Base-by-base conservation (phyloP, 257 asterid genomes). In the Ocimum tenuiflorum region DNA sequence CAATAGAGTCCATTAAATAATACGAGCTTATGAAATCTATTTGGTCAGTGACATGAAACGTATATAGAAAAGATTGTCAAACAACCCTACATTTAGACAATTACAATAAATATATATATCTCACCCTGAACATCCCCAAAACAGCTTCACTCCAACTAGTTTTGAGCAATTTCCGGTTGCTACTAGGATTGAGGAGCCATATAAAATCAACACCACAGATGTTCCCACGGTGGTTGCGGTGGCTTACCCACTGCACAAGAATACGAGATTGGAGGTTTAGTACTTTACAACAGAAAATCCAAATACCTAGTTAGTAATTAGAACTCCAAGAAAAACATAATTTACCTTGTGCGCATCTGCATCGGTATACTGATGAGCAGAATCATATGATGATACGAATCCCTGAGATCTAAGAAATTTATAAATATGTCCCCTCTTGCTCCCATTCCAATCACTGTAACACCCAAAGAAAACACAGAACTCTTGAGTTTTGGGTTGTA, bases 191-290 rank as follows among this genome's bases (percentile, higher is more conserved):
- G 33, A 94, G 96, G 78, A 94, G 99, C 99, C 99, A 94, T 79
- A 94, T 94, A 53, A 94, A 94, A 79, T 94, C 99, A 13, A 94
- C 99, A 2, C 97, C 99, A 56, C 99, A 94, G 65, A 94, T 86
- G 78, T 94, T 94, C 31, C 99, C 99, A 7, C 96, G 96, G 70
- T 94, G 99, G 82, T 94, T 94, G 15, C 96, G 96, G 67, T 94
- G 97, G 75, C 97, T 94, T 60, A 90, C 86, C 99, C 99, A 94
- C 99, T 94, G 73, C 75, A 78, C 20, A 73, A 46, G 53, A 50
- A 11, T 19, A 56, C 13, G 69, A 45, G 31, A 63, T 78, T 57
- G 80, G 71, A 61, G 31, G 63, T 29, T n/a, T 29, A 8, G 75
- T 76, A 66, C 9, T 54, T 64, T 46, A 31, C 18, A 5, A 12